Evolutionary conservation across 2,329 filamentous ascomycete species (phyloP).

Genomic region (Juglanconis juglandina): DNA sequence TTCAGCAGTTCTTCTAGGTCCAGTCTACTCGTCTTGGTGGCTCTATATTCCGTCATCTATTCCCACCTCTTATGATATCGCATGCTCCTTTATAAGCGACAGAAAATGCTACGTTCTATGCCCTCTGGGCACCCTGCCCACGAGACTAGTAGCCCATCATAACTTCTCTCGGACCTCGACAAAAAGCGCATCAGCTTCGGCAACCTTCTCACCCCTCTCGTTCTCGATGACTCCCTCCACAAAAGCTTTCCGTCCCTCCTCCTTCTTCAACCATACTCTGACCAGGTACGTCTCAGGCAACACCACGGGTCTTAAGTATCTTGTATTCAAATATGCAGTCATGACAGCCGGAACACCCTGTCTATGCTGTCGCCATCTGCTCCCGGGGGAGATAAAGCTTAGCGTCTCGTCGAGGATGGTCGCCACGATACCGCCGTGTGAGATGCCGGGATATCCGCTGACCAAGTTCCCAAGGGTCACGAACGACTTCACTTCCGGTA

Average conservation of each 20-base stretch:
- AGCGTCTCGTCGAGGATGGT: slow-evolving; percentile 58
- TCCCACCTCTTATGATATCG: too few relatives aligned
- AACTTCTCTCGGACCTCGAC: slow-evolving; percentile 26
- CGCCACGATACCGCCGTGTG: slow-evolving; percentile 57
- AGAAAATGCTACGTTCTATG: neutral
- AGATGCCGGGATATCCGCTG: slow-evolving; percentile 49
- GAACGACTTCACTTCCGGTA: slow-evolving; percentile 29
- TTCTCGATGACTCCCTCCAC: slow-evolving; percentile 47
- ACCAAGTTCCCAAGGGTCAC: slow-evolving; percentile 46
- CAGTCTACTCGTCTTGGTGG: neutral
- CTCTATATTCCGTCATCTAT: neutral
- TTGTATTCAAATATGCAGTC: slow-evolving; percentile 54
- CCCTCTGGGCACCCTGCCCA: neutral
- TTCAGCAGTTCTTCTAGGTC: neutral
- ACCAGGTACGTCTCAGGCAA: slow-evolving; percentile 48
- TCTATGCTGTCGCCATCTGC: slow-evolving; percentile 23
- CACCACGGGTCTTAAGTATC: slow-evolving; percentile 49
- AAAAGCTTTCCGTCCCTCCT: slow-evolving; percentile 53
- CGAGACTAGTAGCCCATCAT: neutral
- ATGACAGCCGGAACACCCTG: slow-evolving; percentile 30
- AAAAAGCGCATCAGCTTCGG: slow-evolving; percentile 53
- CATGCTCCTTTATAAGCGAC: neutral
- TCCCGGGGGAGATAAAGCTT: slow-evolving; percentile 46
- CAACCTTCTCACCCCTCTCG: slow-evolving; percentile 43
- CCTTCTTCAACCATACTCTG: slow-evolving; percentile 39